Base-by-base conservation (phyloP, 225 moss, liverwort and hornwort species). In the Polytrichum formosum region DNA sequence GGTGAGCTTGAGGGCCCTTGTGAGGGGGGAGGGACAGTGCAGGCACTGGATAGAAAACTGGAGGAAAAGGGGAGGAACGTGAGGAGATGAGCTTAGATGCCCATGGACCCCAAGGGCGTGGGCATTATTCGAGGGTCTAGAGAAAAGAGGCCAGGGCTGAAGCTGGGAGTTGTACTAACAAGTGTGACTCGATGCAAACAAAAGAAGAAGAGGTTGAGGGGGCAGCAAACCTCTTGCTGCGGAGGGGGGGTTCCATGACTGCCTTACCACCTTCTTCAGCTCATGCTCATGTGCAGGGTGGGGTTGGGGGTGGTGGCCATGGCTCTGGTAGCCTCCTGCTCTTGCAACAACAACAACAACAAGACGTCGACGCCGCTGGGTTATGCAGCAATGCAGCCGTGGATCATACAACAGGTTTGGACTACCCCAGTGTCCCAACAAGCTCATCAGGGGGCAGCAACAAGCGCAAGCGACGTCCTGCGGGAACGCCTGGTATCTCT, bases 391-490 rank as follows among this genome's bases (percentile, higher is more conserved):
- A 72, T 55, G 70, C 7, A 60, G 72, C 29, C 20, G 30, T 30
- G 58, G 83, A 74, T 80, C 69, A 73, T 55, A 73, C 64, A 66
- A 29, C 77, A 58, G 46, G 46, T 46, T 46, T 46, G 46, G 46
- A 46, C 13, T 46, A 46, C 46, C 46, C 46, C 13, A 46, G 46
- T 46, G 46, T 46, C 58, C 77, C 82, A 8, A 63, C 67, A 26
- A 69, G 78, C 53, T 63, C 55, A 60, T 27, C 25, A 61, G 53
- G 79, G 26, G 87, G 72, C 67, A 28, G 64, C 77, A 84, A 61
- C 66, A 83, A 84, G 74, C 87, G 87, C 73, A 87, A 84, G 79
- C 46, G 87, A 75, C 81, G 87, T 7, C 84, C 87, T 56, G 84
- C 87, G 8, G 87, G 87, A 70, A 87, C 87, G 26, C 87, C 87